phyloP scores from a whole-genome alignment of 2,329 filamentous ascomycete genomes.

The Ophiostoma sp. region DNA sequence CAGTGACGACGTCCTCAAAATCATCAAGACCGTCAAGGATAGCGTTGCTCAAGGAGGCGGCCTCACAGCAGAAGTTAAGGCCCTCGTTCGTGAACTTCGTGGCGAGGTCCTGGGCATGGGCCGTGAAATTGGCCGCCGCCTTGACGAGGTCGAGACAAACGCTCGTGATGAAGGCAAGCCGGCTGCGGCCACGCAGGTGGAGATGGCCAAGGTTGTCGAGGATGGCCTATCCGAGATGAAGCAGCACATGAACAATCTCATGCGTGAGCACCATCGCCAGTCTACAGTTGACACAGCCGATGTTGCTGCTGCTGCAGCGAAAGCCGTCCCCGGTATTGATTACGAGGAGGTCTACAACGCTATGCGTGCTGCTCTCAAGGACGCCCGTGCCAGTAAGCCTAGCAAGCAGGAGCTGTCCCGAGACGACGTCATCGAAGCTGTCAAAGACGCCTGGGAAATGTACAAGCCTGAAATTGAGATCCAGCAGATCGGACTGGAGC shows the following conservation, averaged over 20 bases:
- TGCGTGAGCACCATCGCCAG: conserved; percentile 68
- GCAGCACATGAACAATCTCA: conserved; percentile 72
- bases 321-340: conserved; percentile 55
- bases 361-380: conserved; percentile 67
- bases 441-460: conserved; percentile 86
- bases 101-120: conserved; percentile 95
- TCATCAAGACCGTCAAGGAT: conserved; percentile 83
- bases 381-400: conserved; percentile 49
- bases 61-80: conserved; percentile 86
- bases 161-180: conserved; percentile 42
- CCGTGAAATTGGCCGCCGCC: conserved; percentile 75
- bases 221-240: conserved; percentile 76
- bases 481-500: conserved; percentile 82
- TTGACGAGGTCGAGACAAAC: conserved; percentile 67
- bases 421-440: conserved; percentile 79
- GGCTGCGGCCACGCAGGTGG: conserved; percentile 55
- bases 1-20: conserved; percentile 73
- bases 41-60: conserved; percentile 84
- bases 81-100: conserved; percentile 79
- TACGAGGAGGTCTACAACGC: conserved; percentile 82
- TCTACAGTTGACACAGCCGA: conserved; percentile 50
- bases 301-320: conserved; percentile 44
- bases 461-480: conserved; percentile 92
- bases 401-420: conserved; percentile 54
- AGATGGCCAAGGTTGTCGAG: conserved; percentile 72